Base-by-base conservation (phyloP, 1,139 yeast genomes). In the Geotrichum citri-aurantii region DNA sequence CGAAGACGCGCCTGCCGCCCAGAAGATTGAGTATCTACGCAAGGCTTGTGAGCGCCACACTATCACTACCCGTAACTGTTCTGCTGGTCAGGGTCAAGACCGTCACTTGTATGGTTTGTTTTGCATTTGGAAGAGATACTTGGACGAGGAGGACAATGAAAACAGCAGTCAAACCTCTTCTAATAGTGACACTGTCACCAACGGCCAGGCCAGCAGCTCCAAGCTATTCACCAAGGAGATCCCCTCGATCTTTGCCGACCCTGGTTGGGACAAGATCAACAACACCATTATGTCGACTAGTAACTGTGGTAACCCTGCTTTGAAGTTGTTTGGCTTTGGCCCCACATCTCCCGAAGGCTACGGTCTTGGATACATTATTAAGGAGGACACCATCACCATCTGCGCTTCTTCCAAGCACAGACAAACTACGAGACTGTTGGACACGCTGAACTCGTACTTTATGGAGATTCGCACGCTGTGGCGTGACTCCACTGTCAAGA, bases 371-470 rank as follows among this genome's bases (percentile, higher is more conserved):
- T 91, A 91, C 72, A 90, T 91, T 66, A 86, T 91, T 68, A 89
- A 91, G 71, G 90, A 83, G 60, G 90, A 88, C 68, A 85, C 93
- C 3, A 83, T 91, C 57, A 86, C 95, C 1, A 83, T 91, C 48
- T 90, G 96, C 71, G 95, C 89, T 0, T 83, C 95, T 29, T 89
- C 96, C 7, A 91, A 89, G 73, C 96, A 91, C 72, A 81, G 97
- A 64, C 97, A 91, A 75, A 91, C 97, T 1, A 77, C 81, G 64
- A 81, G 97, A 72, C 88, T 88, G 69, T 80, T 88, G 64, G 88
- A 85, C 58, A 87, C 93, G 1, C 77, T 88, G 65, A 82, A 85
- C 64, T 83, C 86, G 51, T 86, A 86, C 66, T 77, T 86, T 64
- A 73, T 81, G 62, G 93, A 88, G 68, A 78, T 88, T 59, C 81